Evolutionary conservation across 768 basidiomycete species (phyloP).

Genomic region (Mycena sanguinolenta): DNA sequence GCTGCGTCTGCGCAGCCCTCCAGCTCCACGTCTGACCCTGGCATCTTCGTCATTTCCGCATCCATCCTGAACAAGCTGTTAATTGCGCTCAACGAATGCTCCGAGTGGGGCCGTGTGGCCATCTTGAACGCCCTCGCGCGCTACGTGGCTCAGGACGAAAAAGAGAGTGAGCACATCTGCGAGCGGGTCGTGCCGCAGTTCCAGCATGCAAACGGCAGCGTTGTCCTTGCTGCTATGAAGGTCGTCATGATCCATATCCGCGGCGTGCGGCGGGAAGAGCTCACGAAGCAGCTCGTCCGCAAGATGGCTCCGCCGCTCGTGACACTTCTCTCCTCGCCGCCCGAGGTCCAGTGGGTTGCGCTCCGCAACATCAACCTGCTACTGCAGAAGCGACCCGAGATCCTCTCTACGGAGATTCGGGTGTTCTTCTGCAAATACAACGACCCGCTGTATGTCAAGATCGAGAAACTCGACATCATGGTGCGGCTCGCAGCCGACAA

Average conservation of each 20-base stretch:
- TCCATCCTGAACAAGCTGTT: constrained; percentile 89
- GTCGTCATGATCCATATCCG: constrained; percentile 99
- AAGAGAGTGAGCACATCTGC: constrained; percentile 98
- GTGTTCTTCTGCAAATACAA: constrained; percentile 99
- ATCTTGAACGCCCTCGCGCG: constrained; percentile 88
- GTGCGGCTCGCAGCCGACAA: constrained; percentile 62
- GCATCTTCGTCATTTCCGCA: constrained; percentile 86
- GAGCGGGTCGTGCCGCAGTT: constrained; percentile 98
- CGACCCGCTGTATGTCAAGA: constrained; percentile 97
- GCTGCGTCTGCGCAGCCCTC: constrained; percentile 73
- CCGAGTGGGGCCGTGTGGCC: constrained; percentile 98
- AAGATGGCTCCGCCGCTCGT: constrained; percentile 99
- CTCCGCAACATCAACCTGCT: constrained; percentile 97
- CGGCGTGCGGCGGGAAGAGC: constrained; percentile 82
- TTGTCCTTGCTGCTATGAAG: constrained; percentile 97
- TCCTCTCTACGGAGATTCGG: constrained; percentile 95
- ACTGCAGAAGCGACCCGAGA: constrained; percentile 91
- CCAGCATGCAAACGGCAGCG: constrained; percentile 96
- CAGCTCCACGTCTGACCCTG: constrained; percentile 69
- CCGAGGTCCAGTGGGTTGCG: constrained; percentile 99
- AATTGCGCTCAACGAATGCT: constrained; percentile 97
- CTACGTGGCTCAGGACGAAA: constrained; percentile 87
- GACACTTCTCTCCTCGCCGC: constrained; percentile 94
- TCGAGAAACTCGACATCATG: constrained; percentile 99
- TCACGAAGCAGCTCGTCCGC: constrained; percentile 85